Base-by-base conservation (phyloP, 169 alveolate genomes). In the Cryptosporidium bovis region DNA sequence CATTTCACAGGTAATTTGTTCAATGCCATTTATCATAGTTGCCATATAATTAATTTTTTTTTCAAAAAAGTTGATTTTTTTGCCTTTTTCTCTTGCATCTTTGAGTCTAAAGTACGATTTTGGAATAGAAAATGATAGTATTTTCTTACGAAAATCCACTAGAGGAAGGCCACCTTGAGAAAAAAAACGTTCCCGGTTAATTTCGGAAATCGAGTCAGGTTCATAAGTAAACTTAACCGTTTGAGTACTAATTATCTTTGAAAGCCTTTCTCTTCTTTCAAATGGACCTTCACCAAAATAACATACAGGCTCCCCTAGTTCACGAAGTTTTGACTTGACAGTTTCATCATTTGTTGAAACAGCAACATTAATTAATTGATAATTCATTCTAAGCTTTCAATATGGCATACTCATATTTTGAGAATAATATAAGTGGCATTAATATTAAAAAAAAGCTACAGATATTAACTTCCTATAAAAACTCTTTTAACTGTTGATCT, bases 241-340 rank as follows among this genome's bases (percentile, higher is more conserved):
- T 12, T 60, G 48, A 12, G 29, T 48, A n/a, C 1, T 34, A 60
- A 77, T n/a, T 20, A 77, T 4, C 16, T 13, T 77, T 12, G 77
- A 77, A 20, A 77, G 51, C 33, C 87, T 31, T 44, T 60, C 71
- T 60, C 87, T 56, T 56, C 87, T 56, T 60, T 56, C 77, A 10
- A 15, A 48, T 33, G 65, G 87, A 15, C 40, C 87, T 12, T 77
- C 87, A 24, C 87, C 87, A 34, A 77, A 77, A 18, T 77, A 77
- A 60, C 87, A 77, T 40, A 77, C 56, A 6, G 87, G 87, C 27
- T 77, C 65, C 40, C 87, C 87, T 13, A 77, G 62, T 62, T 56
- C 71, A 36, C 87, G 87, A 60, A 77, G 87, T 15, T 56, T 53
- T 2, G 40, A 53, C 31, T 77, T 77, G n/a, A 77, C 87, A 36